Conservation (phyloP, 2,329 filamentous ascomycete species). For the Fusarium chlamydosporum region DNA sequence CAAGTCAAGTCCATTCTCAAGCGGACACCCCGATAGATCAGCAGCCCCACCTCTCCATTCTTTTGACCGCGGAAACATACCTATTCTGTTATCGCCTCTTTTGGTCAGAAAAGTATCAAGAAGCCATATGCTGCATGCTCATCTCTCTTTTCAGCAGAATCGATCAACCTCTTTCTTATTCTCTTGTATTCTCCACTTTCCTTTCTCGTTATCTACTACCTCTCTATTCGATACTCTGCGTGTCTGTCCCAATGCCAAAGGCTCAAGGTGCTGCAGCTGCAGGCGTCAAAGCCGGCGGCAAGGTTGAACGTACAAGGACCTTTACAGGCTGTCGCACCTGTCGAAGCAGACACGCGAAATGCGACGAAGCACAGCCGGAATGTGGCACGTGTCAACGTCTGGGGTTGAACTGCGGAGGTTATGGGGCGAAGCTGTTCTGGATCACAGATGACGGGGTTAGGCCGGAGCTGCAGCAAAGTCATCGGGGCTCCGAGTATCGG, state of each 20-base stretch:
- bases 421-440: conserved; percentile 56
- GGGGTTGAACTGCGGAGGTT: conserved; percentile 57
- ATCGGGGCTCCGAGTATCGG: conserved; percentile 54
- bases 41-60: neutral
- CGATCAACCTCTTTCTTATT: neutral
- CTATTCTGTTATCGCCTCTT: conserved; percentile 18
- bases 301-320: conserved; percentile 48
- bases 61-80: conserved; percentile 40
- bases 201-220: conserved; percentile 21
- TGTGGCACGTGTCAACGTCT: conserved; percentile 57
- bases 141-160: neutral
- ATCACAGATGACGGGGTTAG: conserved; percentile 45
- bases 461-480: conserved; percentile 44
- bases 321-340: conserved; percentile 56
- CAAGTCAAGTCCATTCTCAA: neutral
- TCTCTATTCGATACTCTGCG: neutral
- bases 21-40: conserved; percentile 5
- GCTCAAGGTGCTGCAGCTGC: conserved; percentile 1
- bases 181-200: conserved; percentile 38
- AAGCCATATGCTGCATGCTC: neutral
- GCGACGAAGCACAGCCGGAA: conserved; percentile 59
- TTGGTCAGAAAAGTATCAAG: neutral
- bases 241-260: conserved; percentile 35
- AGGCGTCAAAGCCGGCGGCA: neutral
- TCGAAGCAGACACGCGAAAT: conserved; percentile 60